Base-by-base conservation (phyloP, 805 yeast genomes). In the Myxozyma udenii region DNA sequence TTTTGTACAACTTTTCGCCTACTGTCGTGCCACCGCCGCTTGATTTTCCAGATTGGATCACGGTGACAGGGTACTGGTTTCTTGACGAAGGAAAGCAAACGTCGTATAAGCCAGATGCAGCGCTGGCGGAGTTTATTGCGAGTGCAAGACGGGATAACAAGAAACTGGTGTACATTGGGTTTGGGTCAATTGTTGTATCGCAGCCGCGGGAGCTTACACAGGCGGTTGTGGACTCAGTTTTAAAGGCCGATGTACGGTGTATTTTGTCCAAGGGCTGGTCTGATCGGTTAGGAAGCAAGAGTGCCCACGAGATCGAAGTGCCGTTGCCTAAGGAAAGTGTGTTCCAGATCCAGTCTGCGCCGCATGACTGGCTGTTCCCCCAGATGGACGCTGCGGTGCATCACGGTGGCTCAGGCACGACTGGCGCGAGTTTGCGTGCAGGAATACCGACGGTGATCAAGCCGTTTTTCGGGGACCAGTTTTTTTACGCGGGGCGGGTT, bases 371-470 rank as follows among this genome's bases (percentile, higher is more conserved):
- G 98, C 71, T 91, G 33, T 91, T 91, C 68, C 85, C 91, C 0
- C 81, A 79, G 55, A 73, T 91, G 40, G 96, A 91, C 69, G 96
- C 91, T 0, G 95, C 95, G 0, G 96, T 91, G 3, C 98, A 91
- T 66, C 98, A 91, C 66, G 98, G 98, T 36, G 98, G 98, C 0
- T 84, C 95, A 0, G 98, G 98, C 1, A 87, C 97, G 0, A 91
- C 97, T 0, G 98, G 98, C 5, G 96, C 96, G 0, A 78, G 95
- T 1, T 67, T 91, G 48, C 74, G 90, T 55, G 84, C 86, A 12
- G 98, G 98, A 0, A 67, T 85, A 28, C 97, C 98, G 1, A 88
- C 95, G 0, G 77, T 91, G 30, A 81, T 91, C 61, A 91, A 90
- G 66, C 98, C 98, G 1, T 91, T 91, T 64, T 91, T 91, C 67